Base-by-base conservation (phyloP, 139 green algal genomes). In the Chlorella sorokiniana region DNA sequence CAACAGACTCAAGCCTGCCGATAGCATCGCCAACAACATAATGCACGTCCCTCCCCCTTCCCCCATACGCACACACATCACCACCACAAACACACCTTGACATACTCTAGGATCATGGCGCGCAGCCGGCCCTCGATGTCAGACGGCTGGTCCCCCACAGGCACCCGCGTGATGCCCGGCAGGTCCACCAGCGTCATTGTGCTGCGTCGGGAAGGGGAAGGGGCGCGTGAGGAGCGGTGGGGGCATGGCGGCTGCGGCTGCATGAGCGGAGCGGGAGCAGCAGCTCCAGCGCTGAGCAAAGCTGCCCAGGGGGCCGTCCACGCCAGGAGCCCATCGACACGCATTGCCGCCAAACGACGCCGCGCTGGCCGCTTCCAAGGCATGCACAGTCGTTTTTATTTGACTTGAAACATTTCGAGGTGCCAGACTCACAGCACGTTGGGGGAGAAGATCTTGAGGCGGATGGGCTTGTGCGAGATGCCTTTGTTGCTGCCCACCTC, bases 171-270 rank as follows among this genome's bases (percentile, higher is more conserved):
- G 69, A 99, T 95, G 72, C 97, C 97, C 1, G 97, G 97, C 62
- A 99, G 91, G 86, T 99, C 96, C 38, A 99, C 96, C 40, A 99
- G 86, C 7, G 96, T 99, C 93, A 99, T 99, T 31, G 95, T 99
- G 62, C 93, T 96, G 87, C 70, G 64, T 31, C 40, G 23, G 67
- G 40, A 6, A 37, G 63, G 40, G n/a, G n/a, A n/a, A n/a, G n/a
- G n/a, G n/a, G n/a, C n/a, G n/a, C n/a, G n/a, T n/a, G n/a, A n/a
- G n/a, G n/a, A n/a, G n/a, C n/a, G n/a, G n/a, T n/a, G n/a, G n/a
- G n/a, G n/a, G n/a, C n/a, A n/a, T n/a, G n/a, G n/a, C n/a, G n/a
- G n/a, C n/a, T n/a, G n/a, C n/a, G n/a, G n/a, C n/a, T n/a, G n/a
- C n/a, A n/a, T n/a, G n/a, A n/a, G n/a, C n/a, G n/a, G n/a, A n/a